phyloP scores from a whole-genome alignment of 306 rosid species.

The Biancaea sappan region DNA sequence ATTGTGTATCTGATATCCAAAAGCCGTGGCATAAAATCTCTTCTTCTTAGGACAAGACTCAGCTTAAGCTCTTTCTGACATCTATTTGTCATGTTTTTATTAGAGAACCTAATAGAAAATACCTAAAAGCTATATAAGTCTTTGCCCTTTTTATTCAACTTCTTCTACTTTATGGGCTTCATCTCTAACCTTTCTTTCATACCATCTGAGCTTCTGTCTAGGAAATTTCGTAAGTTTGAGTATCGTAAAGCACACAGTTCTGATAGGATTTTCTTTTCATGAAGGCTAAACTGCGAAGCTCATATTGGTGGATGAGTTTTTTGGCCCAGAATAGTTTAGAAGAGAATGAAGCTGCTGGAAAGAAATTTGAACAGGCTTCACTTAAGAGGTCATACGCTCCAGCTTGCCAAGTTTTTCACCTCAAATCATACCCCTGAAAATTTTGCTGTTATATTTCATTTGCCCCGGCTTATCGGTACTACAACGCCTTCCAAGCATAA shows the following conservation, averaged over 20 bases:
- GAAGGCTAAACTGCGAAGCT: slow-evolving; percentile 96
- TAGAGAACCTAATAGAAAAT: too few species aligned
- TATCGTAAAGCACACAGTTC: not conserved
- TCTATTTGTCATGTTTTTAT: too few species aligned
- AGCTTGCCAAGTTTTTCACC: slow-evolving; percentile 93
- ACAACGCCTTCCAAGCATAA: too few species aligned
- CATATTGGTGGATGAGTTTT: slow-evolving; percentile 95
- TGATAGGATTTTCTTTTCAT: slow-evolving; percentile 22
- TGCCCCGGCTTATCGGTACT: too few species aligned
- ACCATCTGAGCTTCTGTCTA: not conserved
- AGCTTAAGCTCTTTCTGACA: too few species aligned
- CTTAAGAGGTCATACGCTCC: slow-evolving; percentile 72
- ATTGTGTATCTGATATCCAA: too few species aligned
- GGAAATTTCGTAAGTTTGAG: not conserved
- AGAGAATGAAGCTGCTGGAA: slow-evolving; percentile 80
- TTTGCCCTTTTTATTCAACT: slow-evolving; percentile 6
- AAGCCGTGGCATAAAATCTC: too few species aligned
- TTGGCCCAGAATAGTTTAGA: slow-evolving; percentile 78
- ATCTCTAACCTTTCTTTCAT: not conserved
- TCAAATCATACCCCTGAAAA: slow-evolving; percentile 67
- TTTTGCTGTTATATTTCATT: slow-evolving; percentile 29
- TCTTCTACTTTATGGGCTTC: slow-evolving; percentile 4
- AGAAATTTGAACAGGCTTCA: slow-evolving; percentile 92
- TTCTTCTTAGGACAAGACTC: too few species aligned
- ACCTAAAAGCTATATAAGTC: too few species aligned